Evolutionary conservation across 2,329 filamentous ascomycete genomes (phyloP).

Genomic region (Scedosporium apiospermum): DNA sequence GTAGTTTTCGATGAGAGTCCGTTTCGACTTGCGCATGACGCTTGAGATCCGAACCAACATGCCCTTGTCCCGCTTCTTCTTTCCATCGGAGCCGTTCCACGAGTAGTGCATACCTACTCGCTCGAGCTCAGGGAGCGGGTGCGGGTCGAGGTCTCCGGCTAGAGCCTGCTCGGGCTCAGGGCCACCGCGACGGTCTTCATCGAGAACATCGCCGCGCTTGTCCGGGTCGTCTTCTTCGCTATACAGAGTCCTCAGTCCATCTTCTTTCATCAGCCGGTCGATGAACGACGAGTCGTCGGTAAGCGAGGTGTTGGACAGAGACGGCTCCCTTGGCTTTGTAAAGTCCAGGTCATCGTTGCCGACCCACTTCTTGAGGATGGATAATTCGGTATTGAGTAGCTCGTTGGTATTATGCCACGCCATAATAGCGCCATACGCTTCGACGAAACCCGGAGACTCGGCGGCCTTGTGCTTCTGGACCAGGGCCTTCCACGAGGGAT

Average conservation of each 20-base stretch:
- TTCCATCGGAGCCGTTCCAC: not conserved
- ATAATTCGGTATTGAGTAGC: slow-evolving; percentile 89
- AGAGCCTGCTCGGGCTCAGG: not conserved
- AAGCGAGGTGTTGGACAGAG: slow-evolving; percentile 44
- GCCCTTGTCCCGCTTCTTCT: slow-evolving; percentile 40
- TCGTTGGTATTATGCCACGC: slow-evolving; percentile 97
- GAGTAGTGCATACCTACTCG: not conserved
- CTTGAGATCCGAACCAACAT: slow-evolving; percentile 76
- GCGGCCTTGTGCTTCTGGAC: slow-evolving; percentile 66
- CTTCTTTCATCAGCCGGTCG: slow-evolving; percentile 89
- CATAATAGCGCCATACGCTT: slow-evolving; percentile 80
- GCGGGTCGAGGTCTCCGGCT: not conserved
- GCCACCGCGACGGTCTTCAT: slow-evolving; percentile 9
- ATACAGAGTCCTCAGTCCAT: slow-evolving; percentile 85
- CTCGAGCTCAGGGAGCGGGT: not conserved
- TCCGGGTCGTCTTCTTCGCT: slow-evolving; percentile 45
- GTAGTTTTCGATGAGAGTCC: slow-evolving; percentile 78
- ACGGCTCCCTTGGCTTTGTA: slow-evolving; percentile 60
- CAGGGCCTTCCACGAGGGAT: slow-evolving; percentile 70
- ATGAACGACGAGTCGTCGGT: slow-evolving; percentile 89
- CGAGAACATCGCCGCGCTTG: slow-evolving; percentile 12
- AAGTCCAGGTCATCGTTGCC: slow-evolving; percentile 95
- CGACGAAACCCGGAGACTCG: slow-evolving; percentile 65
- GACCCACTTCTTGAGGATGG: slow-evolving; percentile 90
- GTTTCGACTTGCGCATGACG: slow-evolving; percentile 90